These are phyloP conservation scores for Trametes cubensis DNA, from an alignment of 768 basidiomycete species.

Conservation along the genomic window DNA sequence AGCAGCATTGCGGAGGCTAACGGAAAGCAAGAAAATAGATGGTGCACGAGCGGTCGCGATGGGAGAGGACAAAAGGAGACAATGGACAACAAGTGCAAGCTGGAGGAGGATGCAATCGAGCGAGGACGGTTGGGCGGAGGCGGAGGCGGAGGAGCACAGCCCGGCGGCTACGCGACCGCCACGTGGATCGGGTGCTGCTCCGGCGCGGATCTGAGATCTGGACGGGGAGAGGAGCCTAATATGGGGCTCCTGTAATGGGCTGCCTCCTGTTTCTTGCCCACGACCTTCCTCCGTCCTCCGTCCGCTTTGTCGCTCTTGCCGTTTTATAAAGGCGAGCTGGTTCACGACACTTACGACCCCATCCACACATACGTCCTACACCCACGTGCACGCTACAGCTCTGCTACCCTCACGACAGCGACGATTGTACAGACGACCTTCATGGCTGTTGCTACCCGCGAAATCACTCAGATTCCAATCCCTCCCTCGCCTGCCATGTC, in stretches of 20 bases:
- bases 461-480: slow-evolving; percentile 11
- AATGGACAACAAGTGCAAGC: too few species aligned
- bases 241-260: background rate
- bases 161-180: background rate
- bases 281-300: background rate
- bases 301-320: background rate
- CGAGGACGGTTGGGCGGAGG: too few species aligned
- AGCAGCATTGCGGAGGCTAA: too few species aligned
- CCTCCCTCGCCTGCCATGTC: background rate
- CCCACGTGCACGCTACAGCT: background rate
- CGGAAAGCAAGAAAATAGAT: too few species aligned
- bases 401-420: background rate
- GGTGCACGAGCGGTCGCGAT: too few species aligned
- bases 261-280: background rate
- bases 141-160: too few species aligned
- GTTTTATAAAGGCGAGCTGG: slow-evolving; percentile 8
- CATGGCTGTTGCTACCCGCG: slow-evolving; percentile 27
- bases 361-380: background rate
- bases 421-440: background rate
- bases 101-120: too few species aligned
- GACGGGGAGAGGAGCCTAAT: background rate
- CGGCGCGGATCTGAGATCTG: slow-evolving; percentile 11
- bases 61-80: too few species aligned
- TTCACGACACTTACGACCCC: slow-evolving; percentile 10
- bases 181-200: slow-evolving; percentile 19